A percentile compares a stretch with the other conserved stretches of the same genome.
These are phyloP conservation scores for Xylaria digitata DNA, from an alignment of 2,329 filamentous ascomycete genomes.

Conservation along the genomic window DNA sequence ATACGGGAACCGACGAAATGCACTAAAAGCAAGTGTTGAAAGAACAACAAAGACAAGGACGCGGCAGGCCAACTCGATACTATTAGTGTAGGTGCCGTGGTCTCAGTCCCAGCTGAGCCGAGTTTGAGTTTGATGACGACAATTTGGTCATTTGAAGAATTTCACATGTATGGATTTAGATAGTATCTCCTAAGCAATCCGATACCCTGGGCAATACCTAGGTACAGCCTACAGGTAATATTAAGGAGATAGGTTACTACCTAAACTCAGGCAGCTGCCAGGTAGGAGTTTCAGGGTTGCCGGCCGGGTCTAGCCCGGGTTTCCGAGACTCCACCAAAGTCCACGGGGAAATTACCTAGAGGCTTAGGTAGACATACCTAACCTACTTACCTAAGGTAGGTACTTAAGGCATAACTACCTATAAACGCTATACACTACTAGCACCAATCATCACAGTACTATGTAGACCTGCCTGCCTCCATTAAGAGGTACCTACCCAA, in stretches of 20 bases:
- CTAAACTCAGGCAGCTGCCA: not conserved
- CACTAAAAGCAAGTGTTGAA: conserved; percentile 4
- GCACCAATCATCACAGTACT: no score
- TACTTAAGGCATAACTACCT: no score
- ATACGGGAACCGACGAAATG: not conserved
- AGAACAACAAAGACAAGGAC: conserved; percentile 17
- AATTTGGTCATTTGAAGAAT: conserved; percentile 8
- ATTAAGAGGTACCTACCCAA: no score
- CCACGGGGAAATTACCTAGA: conserved; percentile 5
- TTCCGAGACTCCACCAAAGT: conserved; percentile 5
- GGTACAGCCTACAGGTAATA: no score
- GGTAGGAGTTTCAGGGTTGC: not conserved
- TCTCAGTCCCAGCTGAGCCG: conserved; percentile 26
- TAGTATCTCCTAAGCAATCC: not conserved
- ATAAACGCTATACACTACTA: no score
- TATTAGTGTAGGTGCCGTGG: conserved; percentile 5
- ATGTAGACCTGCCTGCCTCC: no score
- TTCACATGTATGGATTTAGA: not conserved
- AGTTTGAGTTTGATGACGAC: conserved; percentile 10
- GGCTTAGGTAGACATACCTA: no score
- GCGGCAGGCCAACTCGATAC: not conserved
- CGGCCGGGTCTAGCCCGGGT: not conserved
- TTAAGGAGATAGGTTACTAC: no score
- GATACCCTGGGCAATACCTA: no score
- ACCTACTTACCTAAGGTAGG: no score